phyloP scores from a whole-genome alignment of 768 basidiomycete genomes.

The Phanerodontia chrysosporium region DNA sequence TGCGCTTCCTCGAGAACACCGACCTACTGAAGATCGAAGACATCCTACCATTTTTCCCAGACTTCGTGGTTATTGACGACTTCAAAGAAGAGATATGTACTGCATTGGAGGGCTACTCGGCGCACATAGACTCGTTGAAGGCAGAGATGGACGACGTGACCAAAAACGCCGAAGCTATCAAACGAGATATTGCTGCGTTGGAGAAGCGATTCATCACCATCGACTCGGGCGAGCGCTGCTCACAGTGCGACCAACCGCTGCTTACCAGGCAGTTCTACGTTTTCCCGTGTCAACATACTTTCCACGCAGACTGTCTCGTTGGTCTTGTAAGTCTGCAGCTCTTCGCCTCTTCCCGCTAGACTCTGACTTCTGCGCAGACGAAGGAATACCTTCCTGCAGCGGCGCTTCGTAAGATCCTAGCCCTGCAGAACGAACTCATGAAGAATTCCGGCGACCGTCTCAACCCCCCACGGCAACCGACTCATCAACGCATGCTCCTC shows the following conservation, averaged over 20 bases:
- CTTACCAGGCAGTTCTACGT: conserved; percentile 94
- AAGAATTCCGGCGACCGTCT: conserved; percentile 41
- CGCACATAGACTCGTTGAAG: conserved; percentile 86
- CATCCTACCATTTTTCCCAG: conserved; percentile 98
- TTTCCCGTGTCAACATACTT: conserved; percentile 96
- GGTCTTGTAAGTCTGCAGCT: conserved; percentile 61
- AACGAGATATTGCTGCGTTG: conserved; percentile 81
- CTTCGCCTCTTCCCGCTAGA: not conserved
- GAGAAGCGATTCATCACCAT: conserved; percentile 90
- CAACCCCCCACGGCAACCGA: conserved; percentile 36
- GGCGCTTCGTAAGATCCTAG: conserved; percentile 78
- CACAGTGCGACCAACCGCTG: conserved; percentile 70
- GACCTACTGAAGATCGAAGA: conserved; percentile 97
- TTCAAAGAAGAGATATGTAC: conserved; percentile 99
- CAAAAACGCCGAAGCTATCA: conserved; percentile 86
- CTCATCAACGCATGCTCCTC: conserved; percentile 60
- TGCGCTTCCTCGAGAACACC: conserved; percentile 94
- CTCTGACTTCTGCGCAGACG: conserved; percentile 46
- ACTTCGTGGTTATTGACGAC: conserved; percentile 98
- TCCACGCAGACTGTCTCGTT: conserved; percentile 97
- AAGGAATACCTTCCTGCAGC: conserved; percentile 87
- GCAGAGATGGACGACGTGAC: conserved; percentile 97
- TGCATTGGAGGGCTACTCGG: conserved; percentile 90
- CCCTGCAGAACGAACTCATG: conserved; percentile 81
- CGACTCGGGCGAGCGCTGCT: conserved; percentile 82